A percentile compares a stretch with the other conserved stretches of the same genome.
These are phyloP conservation scores for Hyaloscypha bicolor DNA, from an alignment of 495 filamentous ascomycete genomes.

Conservation along the genomic window DNA sequence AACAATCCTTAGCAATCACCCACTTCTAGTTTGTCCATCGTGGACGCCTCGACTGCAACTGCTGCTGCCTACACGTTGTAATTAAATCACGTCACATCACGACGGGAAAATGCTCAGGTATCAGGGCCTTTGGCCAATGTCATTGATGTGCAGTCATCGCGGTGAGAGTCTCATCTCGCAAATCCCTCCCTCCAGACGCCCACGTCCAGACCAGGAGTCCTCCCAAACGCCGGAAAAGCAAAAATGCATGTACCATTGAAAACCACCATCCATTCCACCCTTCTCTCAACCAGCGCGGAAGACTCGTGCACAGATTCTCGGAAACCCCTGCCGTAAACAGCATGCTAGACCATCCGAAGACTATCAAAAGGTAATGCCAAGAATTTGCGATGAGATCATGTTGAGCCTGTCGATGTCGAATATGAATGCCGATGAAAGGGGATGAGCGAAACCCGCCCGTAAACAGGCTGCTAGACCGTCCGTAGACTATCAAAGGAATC, in stretches of 20 bases:
- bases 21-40: too few species aligned
- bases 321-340: conserved; percentile 38
- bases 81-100: neutral
- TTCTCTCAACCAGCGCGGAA: conserved; percentile 26
- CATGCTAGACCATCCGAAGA: conserved; percentile 37
- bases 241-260: conserved; percentile 14
- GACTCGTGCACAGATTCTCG: conserved; percentile 17
- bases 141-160: conserved; percentile 22
- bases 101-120: neutral
- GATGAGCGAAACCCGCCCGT: conserved; percentile 36
- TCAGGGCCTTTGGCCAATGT: conserved; percentile 22
- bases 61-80: neutral
- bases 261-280: conserved; percentile 14
- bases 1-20: too few species aligned
- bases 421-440: conserved; percentile 20
- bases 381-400: conserved; percentile 25
- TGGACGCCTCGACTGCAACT: neutral
- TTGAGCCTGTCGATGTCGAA: conserved; percentile 19
- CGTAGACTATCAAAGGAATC: conserved; percentile 38
- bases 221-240: conserved; percentile 25
- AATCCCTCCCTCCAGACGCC: conserved; percentile 29
- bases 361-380: conserved; percentile 34
- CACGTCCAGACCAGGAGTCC: conserved; percentile 25
- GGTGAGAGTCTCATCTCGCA: conserved; percentile 9
- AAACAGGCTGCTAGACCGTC: conserved; percentile 39